Evolutionary conservation across 2,329 filamentous ascomycete genomes (phyloP).

Genomic region (Colletotrichum sp.): DNA sequence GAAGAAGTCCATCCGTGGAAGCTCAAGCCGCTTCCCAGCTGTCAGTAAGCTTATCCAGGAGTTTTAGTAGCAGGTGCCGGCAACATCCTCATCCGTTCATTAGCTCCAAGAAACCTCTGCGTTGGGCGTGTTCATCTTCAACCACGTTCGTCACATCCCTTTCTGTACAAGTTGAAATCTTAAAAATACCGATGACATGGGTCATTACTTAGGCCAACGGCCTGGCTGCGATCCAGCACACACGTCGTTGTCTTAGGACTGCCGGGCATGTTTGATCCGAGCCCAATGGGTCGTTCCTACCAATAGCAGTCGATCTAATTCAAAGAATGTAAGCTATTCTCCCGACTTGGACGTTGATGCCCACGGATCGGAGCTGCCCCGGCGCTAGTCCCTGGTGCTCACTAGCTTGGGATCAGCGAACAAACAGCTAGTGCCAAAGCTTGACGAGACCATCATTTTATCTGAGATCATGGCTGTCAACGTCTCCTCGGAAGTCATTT

Average conservation of each 20-base stretch:
- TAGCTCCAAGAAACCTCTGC: neutral
- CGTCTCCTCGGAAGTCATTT: neutral
- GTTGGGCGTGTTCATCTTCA: neutral
- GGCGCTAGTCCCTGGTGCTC: slow-evolving; percentile 1
- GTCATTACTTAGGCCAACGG: neutral
- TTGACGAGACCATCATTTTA: slow-evolving; percentile 5
- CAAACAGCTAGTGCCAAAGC: neutral
- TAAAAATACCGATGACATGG: neutral
- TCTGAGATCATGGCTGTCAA: neutral
- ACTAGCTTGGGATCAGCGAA: neutral
- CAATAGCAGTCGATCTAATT: neutral
- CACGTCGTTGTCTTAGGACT: neutral
- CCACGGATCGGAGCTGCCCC: slow-evolving; percentile 2
- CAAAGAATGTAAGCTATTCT: neutral
- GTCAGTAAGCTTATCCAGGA: neutral
- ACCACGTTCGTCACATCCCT: neutral
- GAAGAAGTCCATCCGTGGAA: neutral
- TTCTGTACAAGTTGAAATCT: neutral
- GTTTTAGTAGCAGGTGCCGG: neutral
- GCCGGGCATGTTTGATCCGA: neutral
- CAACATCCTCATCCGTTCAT: neutral
- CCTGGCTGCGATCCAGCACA: neutral
- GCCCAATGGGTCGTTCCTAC: neutral
- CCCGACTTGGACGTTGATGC: neutral
- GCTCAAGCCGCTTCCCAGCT: neutral